Evolutionary conservation across 805 yeast genomes (phyloP).

Genomic region (Blastobotrys parvus): DNA sequence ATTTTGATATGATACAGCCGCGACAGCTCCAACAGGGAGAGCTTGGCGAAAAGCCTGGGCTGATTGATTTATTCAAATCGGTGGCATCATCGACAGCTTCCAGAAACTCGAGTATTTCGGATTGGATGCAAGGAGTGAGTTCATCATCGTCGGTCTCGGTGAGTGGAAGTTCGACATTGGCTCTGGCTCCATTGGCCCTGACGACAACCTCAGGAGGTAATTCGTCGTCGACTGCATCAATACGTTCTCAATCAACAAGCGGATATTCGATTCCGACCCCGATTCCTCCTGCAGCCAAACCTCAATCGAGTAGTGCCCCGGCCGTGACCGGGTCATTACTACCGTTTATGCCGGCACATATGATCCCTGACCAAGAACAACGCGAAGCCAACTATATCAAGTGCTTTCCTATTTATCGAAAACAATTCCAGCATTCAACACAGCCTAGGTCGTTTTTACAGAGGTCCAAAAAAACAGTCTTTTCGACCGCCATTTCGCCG

Average conservation of each 20-base stretch:
- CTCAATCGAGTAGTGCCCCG: neutral
- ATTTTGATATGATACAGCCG: neutral
- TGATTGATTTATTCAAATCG: conserved; percentile 2
- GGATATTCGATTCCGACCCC: neutral
- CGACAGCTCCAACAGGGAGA: neutral
- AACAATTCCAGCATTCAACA: conserved; percentile 44
- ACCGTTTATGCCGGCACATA: conserved; percentile 1
- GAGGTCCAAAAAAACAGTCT: conserved; percentile 36
- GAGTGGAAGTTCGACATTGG: neutral
- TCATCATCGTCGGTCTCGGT: neutral
- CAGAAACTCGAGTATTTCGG: neutral
- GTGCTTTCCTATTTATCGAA: conserved; percentile 77
- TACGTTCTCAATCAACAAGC: neutral
- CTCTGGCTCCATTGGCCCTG: neutral
- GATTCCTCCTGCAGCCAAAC: too few species aligned
- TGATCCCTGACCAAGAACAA: conserved; percentile 7
- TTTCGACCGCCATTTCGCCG: conserved; percentile 54
- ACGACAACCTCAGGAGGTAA: neutral
- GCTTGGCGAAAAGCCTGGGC: neutral
- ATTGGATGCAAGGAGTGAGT: neutral
- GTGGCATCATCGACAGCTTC: neutral
- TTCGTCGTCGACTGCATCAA: neutral
- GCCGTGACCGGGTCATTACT: neutral
- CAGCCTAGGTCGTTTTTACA: conserved; percentile 39
- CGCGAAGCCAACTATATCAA: conserved; percentile 48